Conservation (phyloP, 208 protist genomes). For the Tetramitus jugosus region DNA sequence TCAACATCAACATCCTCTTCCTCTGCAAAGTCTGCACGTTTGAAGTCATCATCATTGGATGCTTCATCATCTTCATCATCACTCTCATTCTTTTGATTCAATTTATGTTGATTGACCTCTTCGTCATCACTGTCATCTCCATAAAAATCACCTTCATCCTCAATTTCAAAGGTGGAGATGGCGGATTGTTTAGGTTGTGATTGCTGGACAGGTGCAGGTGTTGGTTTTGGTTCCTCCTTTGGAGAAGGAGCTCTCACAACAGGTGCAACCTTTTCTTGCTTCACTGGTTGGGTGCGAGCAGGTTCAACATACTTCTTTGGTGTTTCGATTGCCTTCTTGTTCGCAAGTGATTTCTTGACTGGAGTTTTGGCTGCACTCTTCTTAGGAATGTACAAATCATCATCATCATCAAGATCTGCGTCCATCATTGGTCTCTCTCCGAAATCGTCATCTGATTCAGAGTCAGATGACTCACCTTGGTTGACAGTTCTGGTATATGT, state of each 20-base stretch:
- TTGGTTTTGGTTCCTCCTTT: not conserved
- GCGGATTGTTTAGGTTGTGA: not conserved
- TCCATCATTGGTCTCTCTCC: slow-evolving; percentile 3
- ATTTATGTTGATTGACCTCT: not conserved
- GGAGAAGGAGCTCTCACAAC: not conserved
- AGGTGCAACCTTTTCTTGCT: not conserved
- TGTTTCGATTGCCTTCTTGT: not conserved
- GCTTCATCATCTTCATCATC: not conserved
- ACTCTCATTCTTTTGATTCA: not conserved
- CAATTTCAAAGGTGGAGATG: not conserved
- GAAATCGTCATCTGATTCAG: not conserved
- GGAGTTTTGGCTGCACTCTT: not conserved
- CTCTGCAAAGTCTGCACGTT: not conserved
- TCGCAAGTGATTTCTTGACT: not conserved
- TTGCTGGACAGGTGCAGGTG: not conserved
- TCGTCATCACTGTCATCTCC: not conserved
- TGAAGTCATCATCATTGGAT: not conserved
- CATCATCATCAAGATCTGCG: not conserved
- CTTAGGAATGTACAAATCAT: not conserved
- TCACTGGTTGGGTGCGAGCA: not conserved
- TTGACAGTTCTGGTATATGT: not conserved
- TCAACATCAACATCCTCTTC: not conserved
- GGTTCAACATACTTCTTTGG: not conserved
- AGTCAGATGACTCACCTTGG: not conserved
- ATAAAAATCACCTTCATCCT: not conserved